Percentiles rank a stretch among this genome's conserved stretches.
Evolutionary conservation across 2,329 filamentous ascomycete species (phyloP).

Genomic region (Aspergillus sp.): DNA sequence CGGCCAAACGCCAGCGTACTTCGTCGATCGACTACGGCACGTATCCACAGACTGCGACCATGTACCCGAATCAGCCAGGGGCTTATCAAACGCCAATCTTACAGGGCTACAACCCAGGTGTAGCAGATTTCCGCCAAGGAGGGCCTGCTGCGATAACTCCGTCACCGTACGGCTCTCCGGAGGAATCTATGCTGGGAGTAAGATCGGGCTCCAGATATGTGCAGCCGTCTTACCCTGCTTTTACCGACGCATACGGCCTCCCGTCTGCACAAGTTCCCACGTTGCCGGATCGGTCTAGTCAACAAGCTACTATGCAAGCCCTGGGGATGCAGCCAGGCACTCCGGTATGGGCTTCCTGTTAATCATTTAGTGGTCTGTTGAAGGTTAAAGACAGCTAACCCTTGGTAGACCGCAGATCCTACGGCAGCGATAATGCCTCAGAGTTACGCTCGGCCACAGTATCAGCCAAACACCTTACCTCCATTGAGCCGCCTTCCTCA

Average conservation of each 20-base stretch:
- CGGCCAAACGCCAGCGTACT: constrained; percentile 35
- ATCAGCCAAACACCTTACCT: constrained; percentile 23
- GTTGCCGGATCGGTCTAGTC: constrained; percentile 29
- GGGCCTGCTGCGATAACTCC: constrained; percentile 8
- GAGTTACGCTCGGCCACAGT: constrained; percentile 28
- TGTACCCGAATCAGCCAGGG: constrained; percentile 25
- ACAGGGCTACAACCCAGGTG: constrained; percentile 28
- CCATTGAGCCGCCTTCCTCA: constrained; percentile 28
- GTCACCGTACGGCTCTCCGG: constrained; percentile 13
- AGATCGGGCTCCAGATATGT: constrained; percentile 13
- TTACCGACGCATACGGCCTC: constrained; percentile 23
- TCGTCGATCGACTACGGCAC: constrained; percentile 31
- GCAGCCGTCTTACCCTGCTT: constrained; percentile 11
- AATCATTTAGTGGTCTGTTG: constrained; percentile 14
- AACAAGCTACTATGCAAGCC: constrained; percentile 32
- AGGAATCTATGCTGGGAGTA: constrained; percentile 14
- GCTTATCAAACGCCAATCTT: constrained; percentile 30
- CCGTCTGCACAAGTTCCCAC: constrained; percentile 27
- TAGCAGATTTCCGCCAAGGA: constrained; percentile 30
- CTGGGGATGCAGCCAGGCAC: constrained; percentile 32
- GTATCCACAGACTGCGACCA: constrained; percentile 27
- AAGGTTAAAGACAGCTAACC: constrained; percentile 18
- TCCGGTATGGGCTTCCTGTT: constrained; percentile 28
- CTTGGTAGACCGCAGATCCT: constrained; percentile 29
- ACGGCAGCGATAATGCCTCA: constrained; percentile 32